Conservation (phyloP, 176 grass and related monocot species). For the Themeda triandra region DNA sequence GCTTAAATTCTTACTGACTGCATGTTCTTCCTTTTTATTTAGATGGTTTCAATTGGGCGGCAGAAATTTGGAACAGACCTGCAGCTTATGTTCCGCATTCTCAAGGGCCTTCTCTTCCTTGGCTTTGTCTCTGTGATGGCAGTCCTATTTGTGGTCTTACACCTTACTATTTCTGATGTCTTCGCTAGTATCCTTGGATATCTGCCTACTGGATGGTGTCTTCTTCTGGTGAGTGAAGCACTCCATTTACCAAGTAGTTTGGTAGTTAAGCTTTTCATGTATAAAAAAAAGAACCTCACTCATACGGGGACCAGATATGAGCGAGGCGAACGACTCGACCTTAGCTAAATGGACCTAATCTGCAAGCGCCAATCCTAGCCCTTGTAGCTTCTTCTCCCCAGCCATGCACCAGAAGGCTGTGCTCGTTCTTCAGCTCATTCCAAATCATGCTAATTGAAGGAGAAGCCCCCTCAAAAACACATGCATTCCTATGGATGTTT, state of each 20-base stretch:
- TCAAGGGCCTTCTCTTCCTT: constrained; percentile 90
- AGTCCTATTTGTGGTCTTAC: constrained; percentile 63
- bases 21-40: constrained; percentile 21
- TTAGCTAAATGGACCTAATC: too few species aligned
- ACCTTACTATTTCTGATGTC: constrained; percentile 71
- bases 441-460: too few species aligned
- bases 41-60: constrained; percentile 90
- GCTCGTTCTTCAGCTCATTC: too few species aligned
- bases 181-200: constrained; percentile 75
- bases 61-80: constrained; percentile 62
- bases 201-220: constrained; percentile 87
- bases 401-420: too few species aligned
- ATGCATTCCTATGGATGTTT: too few species aligned
- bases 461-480: too few species aligned
- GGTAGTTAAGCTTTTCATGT: background rate
- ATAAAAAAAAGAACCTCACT: too few species aligned
- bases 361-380: too few species aligned
- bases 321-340: too few species aligned
- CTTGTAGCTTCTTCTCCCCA: too few species aligned
- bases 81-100: constrained; percentile 93
- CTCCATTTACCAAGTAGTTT: background rate
- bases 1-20: constrained; percentile 8
- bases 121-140: constrained; percentile 81
- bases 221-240: constrained; percentile 81
- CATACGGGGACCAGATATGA: too few species aligned